Base-by-base conservation (phyloP, 805 yeast species). In the Lipomyces lipofer region DNA sequence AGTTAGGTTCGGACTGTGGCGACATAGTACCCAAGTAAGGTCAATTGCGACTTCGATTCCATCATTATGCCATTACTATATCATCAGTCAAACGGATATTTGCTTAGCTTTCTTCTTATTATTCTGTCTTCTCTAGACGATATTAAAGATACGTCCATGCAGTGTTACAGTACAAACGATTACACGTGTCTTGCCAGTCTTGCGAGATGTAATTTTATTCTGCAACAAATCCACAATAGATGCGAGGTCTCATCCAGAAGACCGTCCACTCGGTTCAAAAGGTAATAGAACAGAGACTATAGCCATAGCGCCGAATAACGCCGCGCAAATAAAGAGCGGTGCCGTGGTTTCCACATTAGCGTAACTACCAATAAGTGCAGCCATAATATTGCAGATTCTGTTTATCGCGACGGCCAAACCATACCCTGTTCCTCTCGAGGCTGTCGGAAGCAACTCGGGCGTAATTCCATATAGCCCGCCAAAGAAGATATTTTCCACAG, bases 381-480 rank as follows among this genome's bases (percentile, higher is more conserved):
- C 78, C 63, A 76, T 72, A 10, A 76, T 74, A 6, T 79, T 79
- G 47, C 75, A 64, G 17, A 76, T 64, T 44, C 81, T 64, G 56
- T 76, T 77, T 39, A 72, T 69, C 5, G 78, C 74, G 3, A 78
- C 72, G 3, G 79, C 76, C n/a, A 78, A 64, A 0, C 80, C 81
- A n/a, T 75, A 72, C 1, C 76, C 81, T 2, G 81, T 77, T 10
- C 78, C 80, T 43, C 70, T 47, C 17, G 58, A 55, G 24, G 51
- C 39, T 0, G 69, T 51, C 2, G 77, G 76, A 56, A 77, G 73
- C 25, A 76, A 70, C 62, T 77, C 81, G 0, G 80, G 81, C 0
- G 81, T 77, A 63, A 75, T 75, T 17, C 79, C 80, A 58, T 75
- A 77, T 28, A 77, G 66, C 4, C 76, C 78, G 0, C 78, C 79